These are phyloP conservation scores for Silene latifolia DNA, from an alignment of 148 eudicot species.

Conservation along the genomic window DNA sequence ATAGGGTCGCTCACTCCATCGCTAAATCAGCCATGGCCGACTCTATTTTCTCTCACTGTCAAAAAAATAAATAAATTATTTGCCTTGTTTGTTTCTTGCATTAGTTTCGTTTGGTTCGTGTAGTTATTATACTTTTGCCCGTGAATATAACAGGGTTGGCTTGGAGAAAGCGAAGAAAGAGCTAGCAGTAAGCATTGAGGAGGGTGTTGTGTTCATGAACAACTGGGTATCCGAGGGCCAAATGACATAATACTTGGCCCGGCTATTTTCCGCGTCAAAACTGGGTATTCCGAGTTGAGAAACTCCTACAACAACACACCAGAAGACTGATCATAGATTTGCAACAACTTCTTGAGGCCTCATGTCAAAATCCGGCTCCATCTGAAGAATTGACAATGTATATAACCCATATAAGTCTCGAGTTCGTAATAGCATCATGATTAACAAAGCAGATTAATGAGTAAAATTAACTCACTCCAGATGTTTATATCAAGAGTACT, in stretches of 20 bases:
- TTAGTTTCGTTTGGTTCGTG: neutral
- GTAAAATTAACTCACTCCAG: constrained; percentile 10
- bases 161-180: constrained; percentile 94
- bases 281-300: too few species aligned
- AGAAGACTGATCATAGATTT: constrained; percentile 8
- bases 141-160: constrained; percentile 49
- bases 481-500: constrained; percentile 7
- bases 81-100: neutral
- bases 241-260: too few species aligned
- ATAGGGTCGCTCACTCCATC: too few species aligned
- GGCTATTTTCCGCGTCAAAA: neutral
- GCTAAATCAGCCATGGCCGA: too few species aligned
- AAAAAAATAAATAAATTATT: too few species aligned
- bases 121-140: neutral
- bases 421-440: neutral
- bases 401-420: neutral
- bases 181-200: constrained; percentile 72
- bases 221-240: neutral
- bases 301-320: neutral
- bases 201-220: constrained; percentile 72
- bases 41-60: too few species aligned
- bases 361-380: constrained; percentile 14
- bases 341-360: constrained; percentile 16
- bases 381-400: constrained; percentile 10
- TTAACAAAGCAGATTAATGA: neutral